phyloP scores from a whole-genome alignment of 345 rosid species.

The Noccaea caerulescens region DNA sequence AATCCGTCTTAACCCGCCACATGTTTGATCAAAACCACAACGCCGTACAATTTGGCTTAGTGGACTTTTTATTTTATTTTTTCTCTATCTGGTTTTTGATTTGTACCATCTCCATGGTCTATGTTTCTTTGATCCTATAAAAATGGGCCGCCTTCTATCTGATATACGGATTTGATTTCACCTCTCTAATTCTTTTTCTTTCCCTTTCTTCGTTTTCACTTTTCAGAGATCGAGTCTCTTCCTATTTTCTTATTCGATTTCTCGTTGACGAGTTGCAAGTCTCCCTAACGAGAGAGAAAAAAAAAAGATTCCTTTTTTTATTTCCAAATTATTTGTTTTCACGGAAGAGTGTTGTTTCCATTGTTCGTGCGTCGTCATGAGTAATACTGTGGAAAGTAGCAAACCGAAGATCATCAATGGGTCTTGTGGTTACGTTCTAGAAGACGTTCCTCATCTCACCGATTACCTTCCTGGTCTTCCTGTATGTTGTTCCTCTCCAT shows the following conservation, averaged over 20 bases:
- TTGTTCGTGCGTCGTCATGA: slow-evolving; percentile 18
- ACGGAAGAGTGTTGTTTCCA: slow-evolving; percentile 1
- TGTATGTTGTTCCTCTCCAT: slow-evolving; percentile 42
- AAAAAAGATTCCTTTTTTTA: background rate
- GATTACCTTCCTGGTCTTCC: slow-evolving; percentile 74
- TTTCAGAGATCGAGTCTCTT: slow-evolving; percentile 15
- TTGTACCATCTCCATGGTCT: slow-evolving; percentile 18
- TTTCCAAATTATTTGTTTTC: background rate
- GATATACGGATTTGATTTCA: slow-evolving; percentile 17
- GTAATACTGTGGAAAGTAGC: slow-evolving; percentile 22
- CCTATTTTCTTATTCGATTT: slow-evolving; percentile 1
- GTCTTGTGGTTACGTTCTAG: slow-evolving; percentile 61
- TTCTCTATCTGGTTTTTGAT: slow-evolving; percentile 7
- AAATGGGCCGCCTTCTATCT: slow-evolving; percentile 31
- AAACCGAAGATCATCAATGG: slow-evolving; percentile 54
- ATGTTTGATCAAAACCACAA: slow-evolving; percentile 37
- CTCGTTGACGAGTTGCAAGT: slow-evolving; percentile 23
- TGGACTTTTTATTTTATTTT: background rate
- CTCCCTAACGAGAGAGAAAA: background rate
- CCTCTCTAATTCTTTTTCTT: background rate
- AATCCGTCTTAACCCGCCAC: slow-evolving; percentile 27
- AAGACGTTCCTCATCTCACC: slow-evolving; percentile 74
- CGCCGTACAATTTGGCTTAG: background rate
- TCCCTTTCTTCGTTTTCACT: background rate
- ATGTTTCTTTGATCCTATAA: slow-evolving; percentile 27